Evolutionary conservation across 2,329 filamentous ascomycete species (phyloP), one percentile per base, ranked within the genome.

Genomic region (Pseudonectria buxi): DNA sequence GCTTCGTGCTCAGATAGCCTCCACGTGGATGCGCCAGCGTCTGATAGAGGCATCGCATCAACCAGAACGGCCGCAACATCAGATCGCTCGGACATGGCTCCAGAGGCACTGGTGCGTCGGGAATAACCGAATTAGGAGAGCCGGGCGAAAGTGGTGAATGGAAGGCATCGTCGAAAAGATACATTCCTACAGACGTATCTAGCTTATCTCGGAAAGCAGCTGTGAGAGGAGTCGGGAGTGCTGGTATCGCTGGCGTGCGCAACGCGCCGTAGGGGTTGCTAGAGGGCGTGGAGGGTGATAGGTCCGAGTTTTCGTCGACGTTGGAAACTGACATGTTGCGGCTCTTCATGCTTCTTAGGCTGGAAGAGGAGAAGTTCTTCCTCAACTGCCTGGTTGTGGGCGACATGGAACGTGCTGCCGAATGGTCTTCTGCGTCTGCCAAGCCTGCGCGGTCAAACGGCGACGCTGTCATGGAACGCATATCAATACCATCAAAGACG

Each of bases 41-140:
- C 58, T 95, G 87, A 56, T 92, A 94, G 16, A 98, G 72, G 43
- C 85, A 89, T 36, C 92, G 81, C 86, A 98, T 95, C 29, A 98
- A 71, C 92, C 92, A 98, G 61, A 95, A 98, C 2, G 92, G 94
- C 14, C 92, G 81, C n/a, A 96, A 71, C 51, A 95, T 73, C 40
- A 83, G 81, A 27, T 94, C 87, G 25, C 83, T 86, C 1, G 92
- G 92, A 56, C 94, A 98, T 3, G 92, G 85, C 55, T 98, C 92
- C 5, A 98, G 72, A 0, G 87, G 78, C 14, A 82, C 73, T 10
- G 89, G 89, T 1, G 79, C 75, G 46, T 87, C 80, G 0, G 67
- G 54, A 10, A 70, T 67, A n/a, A 74, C 58, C 4, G 72, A 67
- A 37, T 82, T 81, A 3, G 81, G 77, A n/a, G 78, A 80, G 3